A percentile compares a stretch with the other conserved stretches of the same genome.
These are phyloP conservation scores for Mucor mucedo DNA, from an alignment of 371 early-diverging fungal species.

Conservation along the genomic window DNA sequence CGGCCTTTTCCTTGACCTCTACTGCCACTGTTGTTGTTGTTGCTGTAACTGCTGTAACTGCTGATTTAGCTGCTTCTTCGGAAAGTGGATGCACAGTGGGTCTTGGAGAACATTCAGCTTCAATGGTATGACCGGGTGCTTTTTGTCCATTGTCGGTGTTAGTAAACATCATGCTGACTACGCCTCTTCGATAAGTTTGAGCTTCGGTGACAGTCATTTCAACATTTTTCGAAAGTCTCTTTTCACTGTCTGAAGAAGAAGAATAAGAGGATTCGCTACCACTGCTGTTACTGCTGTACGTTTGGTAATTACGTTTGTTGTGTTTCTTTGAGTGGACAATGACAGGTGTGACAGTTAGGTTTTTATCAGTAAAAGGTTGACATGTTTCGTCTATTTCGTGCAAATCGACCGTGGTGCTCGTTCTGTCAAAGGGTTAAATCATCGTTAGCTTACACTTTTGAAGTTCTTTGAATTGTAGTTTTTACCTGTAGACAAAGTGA, in stretches of 20 bases:
- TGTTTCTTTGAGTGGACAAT: slow-evolving; percentile 52
- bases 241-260: not conserved
- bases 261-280: not conserved
- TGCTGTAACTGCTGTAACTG: not conserved
- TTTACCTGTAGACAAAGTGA: slow-evolving; percentile 68
- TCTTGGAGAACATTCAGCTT: slow-evolving; percentile 45
- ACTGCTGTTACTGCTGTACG: not conserved
- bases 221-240: not conserved
- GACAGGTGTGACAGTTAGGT: slow-evolving; percentile 69
- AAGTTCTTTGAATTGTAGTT: not conserved
- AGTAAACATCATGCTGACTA: slow-evolving; percentile 55
- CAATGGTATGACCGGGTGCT: slow-evolving; percentile 42
- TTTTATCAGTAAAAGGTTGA: slow-evolving; percentile 61
- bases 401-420: slow-evolving; percentile 47
- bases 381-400: slow-evolving; percentile 47
- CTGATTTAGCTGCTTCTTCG: not conserved
- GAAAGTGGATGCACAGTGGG: slow-evolving; percentile 25
- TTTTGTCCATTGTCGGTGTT: slow-evolving; percentile 23
- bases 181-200: slow-evolving; percentile 36
- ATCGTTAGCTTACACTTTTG: not conserved
- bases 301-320: slow-evolving; percentile 21
- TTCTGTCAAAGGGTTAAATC: slow-evolving; percentile 29
- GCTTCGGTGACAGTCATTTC: slow-evolving; percentile 24
- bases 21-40: not conserved
- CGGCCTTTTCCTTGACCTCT: too few species aligned